Evolutionary conservation across 2,329 filamentous ascomycete genomes (phyloP).

Genomic region (Trichoderma atrobrunneum): DNA sequence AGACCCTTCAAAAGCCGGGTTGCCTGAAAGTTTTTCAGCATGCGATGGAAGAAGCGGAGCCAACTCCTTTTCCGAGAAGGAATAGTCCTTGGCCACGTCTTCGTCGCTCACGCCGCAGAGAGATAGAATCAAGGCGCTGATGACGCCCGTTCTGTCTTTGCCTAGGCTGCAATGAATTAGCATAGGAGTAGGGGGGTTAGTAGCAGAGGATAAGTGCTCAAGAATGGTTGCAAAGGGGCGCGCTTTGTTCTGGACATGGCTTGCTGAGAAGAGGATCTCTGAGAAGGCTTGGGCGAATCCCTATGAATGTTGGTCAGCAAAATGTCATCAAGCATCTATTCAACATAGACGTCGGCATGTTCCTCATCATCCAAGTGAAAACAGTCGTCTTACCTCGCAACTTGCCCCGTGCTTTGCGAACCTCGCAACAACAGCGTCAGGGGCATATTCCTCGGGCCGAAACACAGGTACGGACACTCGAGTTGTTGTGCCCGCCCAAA

Average conservation of each 20-base stretch:
- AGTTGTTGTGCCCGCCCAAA: neutral
- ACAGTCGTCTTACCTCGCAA: neutral
- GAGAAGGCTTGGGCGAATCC: neutral
- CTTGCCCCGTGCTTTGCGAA: neutral
- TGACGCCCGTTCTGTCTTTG: slow-evolving; percentile 72
- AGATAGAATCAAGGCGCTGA: slow-evolving; percentile 63
- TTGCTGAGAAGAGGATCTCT: neutral
- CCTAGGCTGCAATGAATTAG: slow-evolving; percentile 73
- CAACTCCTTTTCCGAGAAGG: slow-evolving; percentile 62
- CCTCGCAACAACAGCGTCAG: neutral
- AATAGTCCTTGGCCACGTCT: slow-evolving; percentile 63
- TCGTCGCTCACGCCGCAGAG: slow-evolving; percentile 61
- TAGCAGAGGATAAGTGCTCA: neutral
- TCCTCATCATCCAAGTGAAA: neutral
- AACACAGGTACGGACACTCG: neutral
- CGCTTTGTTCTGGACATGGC: neutral
- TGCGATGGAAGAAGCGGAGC: slow-evolving; percentile 24
- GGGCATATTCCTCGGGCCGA: neutral
- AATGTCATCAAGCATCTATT: neutral
- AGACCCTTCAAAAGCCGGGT: neutral
- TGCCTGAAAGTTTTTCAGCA: neutral
- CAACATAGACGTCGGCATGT: neutral
- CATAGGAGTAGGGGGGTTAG: slow-evolving; percentile 40
- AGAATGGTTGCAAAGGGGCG: neutral
- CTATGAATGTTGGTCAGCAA: neutral